These are phyloP conservation scores for Bolboschoenus planiculmis DNA, from an alignment of 176 grass and related monocot genomes.

Conservation along the genomic window DNA sequence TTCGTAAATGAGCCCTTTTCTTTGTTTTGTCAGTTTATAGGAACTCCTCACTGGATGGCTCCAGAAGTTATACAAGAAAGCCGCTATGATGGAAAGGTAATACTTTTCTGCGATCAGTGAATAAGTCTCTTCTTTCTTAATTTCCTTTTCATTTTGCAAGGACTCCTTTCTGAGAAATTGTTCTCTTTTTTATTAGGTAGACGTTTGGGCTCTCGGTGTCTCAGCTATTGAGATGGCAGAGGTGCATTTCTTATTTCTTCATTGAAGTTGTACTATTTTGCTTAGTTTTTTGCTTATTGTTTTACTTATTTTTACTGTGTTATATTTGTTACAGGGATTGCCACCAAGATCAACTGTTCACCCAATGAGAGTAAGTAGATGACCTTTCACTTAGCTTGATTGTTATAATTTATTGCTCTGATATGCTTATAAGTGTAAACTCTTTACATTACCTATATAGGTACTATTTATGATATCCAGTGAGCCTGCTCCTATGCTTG, in stretches of 20 bases:
- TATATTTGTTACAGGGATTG: constrained; percentile 63
- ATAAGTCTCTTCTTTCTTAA: constrained; percentile 10
- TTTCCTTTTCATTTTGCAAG: constrained; percentile 16
- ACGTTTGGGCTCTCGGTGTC: constrained; percentile 99
- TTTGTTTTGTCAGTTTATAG: constrained; percentile 86
- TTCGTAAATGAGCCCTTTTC: not conserved
- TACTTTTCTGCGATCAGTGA: not conserved
- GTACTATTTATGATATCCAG: constrained; percentile 99
- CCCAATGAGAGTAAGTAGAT: constrained; percentile 88
- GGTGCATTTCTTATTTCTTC: constrained; percentile 34
- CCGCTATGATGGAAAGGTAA: constrained; percentile 99
- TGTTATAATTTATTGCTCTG: constrained; percentile 11
- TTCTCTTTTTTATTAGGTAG: constrained; percentile 51
- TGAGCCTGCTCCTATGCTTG: constrained; percentile 96
- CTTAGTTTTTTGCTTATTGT: constrained; percentile 4
- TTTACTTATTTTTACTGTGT: constrained; percentile 13
- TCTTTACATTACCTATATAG: constrained; percentile 25
- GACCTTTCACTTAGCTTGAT: constrained; percentile 29
- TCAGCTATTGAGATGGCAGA: constrained; percentile 99
- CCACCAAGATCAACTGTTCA: constrained; percentile 95
- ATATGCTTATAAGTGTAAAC: not conserved
- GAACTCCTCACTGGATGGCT: constrained; percentile 99
- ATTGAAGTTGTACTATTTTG: not conserved
- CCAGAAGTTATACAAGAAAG: constrained; percentile 99
- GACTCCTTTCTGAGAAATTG: constrained; percentile 12